Evolutionary conservation across 169 alveolate genomes (phyloP).

Genomic region (Cryptosporidium ubiquitum): DNA sequence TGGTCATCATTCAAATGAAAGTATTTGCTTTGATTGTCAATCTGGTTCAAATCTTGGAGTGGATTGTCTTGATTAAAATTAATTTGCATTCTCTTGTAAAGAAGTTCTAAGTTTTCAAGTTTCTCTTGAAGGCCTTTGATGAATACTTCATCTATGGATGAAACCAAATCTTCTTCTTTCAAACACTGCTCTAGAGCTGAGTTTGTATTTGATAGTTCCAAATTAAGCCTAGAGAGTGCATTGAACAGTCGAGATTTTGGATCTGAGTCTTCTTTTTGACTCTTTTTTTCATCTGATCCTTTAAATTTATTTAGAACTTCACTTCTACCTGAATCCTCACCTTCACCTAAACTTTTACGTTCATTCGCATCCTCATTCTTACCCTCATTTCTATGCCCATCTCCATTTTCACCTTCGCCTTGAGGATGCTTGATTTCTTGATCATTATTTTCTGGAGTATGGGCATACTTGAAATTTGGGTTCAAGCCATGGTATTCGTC

Average conservation of each 20-base stretch:
- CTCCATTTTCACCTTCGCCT: background rate
- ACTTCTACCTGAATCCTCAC: background rate
- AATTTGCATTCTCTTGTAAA: constrained; percentile 12
- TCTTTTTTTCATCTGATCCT: background rate
- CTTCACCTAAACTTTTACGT: background rate
- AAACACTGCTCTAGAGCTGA: constrained; percentile 1
- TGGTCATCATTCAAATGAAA: background rate
- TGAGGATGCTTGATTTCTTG: background rate
- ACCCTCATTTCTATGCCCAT: background rate
- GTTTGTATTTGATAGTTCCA: constrained; percentile 21
- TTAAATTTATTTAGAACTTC: too few species aligned
- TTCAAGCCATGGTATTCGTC: background rate
- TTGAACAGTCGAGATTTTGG: background rate
- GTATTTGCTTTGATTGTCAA: background rate
- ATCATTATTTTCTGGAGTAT: background rate
- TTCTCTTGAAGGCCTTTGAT: constrained; percentile 2
- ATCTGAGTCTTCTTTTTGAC: background rate
- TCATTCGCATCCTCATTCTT: too few species aligned
- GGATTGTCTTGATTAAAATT: background rate
- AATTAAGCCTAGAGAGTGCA: constrained; percentile 29
- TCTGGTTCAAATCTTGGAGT: background rate
- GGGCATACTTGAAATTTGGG: background rate
- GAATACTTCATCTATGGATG: background rate
- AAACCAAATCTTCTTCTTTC: background rate
- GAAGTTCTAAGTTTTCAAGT: constrained; percentile 8